phyloP scores from a whole-genome alignment of 305 asterid species.

The Fraxinus latifolia region DNA sequence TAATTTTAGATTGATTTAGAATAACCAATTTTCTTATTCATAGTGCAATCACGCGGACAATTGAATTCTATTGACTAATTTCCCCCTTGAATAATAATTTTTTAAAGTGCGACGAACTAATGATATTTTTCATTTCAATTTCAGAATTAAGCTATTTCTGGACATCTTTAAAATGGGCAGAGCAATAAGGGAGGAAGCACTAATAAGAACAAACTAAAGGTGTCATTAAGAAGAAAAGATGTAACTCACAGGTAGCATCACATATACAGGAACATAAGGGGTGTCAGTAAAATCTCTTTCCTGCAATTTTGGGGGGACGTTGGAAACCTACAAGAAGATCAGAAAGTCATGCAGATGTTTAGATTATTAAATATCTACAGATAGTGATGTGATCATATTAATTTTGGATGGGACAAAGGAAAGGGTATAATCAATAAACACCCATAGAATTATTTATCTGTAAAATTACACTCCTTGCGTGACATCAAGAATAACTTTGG shows the following conservation, averaged over 20 bases:
- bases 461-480: slow-evolving; percentile 8
- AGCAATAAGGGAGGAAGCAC: slow-evolving; percentile 1
- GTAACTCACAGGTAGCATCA: slow-evolving; percentile 73
- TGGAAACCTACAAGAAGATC: slow-evolving; percentile 24
- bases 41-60: not conserved
- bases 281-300: slow-evolving; percentile 66
- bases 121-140: not conserved
- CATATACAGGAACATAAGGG: slow-evolving; percentile 61
- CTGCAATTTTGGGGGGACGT: slow-evolving; percentile 26
- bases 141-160: not conserved
- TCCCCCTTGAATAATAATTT: not conserved
- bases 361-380: not conserved
- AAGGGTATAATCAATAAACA: not conserved
- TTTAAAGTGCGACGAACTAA: not conserved
- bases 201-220: not conserved
- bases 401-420: not conserved
- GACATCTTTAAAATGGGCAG: not conserved
- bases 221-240: not conserved
- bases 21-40: not conserved
- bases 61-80: not conserved
- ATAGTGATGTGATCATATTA: not conserved
- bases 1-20: not conserved
- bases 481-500: not conserved
- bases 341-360: not conserved
- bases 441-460: not conserved